These are phyloP conservation scores for Zygnema circumcarinatum DNA, from an alignment of 139 green algal genomes.

Conservation along the genomic window DNA sequence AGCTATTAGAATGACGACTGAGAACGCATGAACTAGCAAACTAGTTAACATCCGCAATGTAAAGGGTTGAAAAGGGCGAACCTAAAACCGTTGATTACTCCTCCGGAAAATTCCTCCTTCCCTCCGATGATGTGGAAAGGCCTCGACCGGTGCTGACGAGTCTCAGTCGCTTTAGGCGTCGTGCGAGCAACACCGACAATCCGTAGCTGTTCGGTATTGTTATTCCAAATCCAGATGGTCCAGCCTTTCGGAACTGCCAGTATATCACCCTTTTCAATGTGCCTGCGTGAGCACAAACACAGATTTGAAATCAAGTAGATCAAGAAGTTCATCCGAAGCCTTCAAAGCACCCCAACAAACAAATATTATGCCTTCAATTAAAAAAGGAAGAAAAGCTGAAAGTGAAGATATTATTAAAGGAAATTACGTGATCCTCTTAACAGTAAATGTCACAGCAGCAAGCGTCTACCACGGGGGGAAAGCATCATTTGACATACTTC, in stretches of 20 bases:
- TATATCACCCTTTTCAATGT: background rate
- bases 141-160: too few relatives aligned
- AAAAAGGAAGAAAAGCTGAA: background rate
- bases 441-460: background rate
- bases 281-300: background rate
- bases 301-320: too few relatives aligned
- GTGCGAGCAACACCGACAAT: background rate
- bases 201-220: background rate
- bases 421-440: background rate
- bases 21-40: too few relatives aligned
- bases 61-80: background rate
- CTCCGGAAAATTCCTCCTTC: background rate
- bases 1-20: too few relatives aligned
- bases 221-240: background rate
- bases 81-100: background rate
- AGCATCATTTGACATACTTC: background rate
- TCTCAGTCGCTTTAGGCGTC: background rate
- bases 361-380: background rate
- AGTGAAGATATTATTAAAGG: background rate
- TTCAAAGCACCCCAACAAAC: background rate
- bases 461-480: too few relatives aligned
- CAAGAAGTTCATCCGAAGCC: background rate
- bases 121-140: background rate
- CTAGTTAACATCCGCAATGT: background rate
- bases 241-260: background rate